Base-by-base conservation (phyloP, 176 grass and related monocot genomes). In the Cymbopogon citratus region DNA sequence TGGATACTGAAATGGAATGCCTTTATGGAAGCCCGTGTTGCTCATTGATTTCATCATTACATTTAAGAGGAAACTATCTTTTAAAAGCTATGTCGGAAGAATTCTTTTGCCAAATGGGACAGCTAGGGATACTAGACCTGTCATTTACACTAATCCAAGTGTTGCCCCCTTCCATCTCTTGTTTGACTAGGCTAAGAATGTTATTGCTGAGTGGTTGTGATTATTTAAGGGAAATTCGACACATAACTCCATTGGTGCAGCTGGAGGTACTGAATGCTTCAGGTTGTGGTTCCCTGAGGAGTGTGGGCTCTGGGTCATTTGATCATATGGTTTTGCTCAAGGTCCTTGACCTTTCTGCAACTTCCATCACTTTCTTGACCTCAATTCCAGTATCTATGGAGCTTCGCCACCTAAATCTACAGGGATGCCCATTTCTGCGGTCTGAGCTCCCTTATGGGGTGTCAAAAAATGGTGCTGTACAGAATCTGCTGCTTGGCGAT, bases 291-390 rank as follows among this genome's bases (percentile, higher is more conserved):
- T 87, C 85, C 23, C 8, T 82, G 3, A 77, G 63, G 0, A 18
- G 0, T 1, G 1, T 87, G 71, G 52, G n/a, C 0, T 24, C 12
- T 6, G 41, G 40, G 36, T 71, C 85, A 51, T 87, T 87, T 82
- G 65, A 71, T 9, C 1, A 0, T 77, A 87, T 82, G 85, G n/a
- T 3, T 23, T 25, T 71, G 0, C 79, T 87, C 64, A 33, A 71
- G 79, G 16, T 77, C 54, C 85, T 87, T 52, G 79, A 87, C 31
- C 73, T 87, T 64, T 87, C 79, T 0, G 24, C 2, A 0, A 76
- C 51, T 5, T 39, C 71, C 9, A 64, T 87, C 41, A 19, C 9
- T 62, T 62, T 5, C 5, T 52, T 87, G 71, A 12, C 51, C 12
- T 82, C 85, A 63, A 45, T 87, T 5, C 15, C 72, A 52, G 23